phyloP scores from a whole-genome alignment of 2,329 filamentous ascomycete species.

The Colletotrichum kahawae region DNA sequence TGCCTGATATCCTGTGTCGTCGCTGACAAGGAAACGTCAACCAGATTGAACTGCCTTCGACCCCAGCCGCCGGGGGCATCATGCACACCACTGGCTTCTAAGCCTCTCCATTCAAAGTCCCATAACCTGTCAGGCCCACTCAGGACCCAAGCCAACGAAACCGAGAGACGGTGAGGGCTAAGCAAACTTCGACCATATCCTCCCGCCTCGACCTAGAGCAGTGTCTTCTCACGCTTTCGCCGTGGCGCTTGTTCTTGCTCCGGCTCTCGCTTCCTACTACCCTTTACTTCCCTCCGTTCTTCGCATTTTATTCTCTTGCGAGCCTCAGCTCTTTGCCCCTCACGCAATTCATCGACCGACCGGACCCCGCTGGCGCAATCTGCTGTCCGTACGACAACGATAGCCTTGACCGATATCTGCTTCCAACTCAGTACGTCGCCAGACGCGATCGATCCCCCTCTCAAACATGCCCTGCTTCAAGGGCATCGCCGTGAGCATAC shows the following conservation, averaged over 20 bases:
- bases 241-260: background rate
- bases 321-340: background rate
- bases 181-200: background rate
- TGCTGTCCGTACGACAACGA: background rate
- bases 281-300: background rate
- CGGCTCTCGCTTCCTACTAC: background rate
- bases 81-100: constrained; percentile 10
- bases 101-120: constrained; percentile 5
- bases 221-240: background rate
- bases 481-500: constrained; percentile 97
- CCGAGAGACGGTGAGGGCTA: background rate
- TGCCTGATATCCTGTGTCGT: background rate
- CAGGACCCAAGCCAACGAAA: background rate
- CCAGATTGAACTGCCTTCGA: background rate
- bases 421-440: background rate
- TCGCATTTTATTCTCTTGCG: background rate
- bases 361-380: background rate
- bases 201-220: background rate
- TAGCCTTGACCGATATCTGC: background rate
- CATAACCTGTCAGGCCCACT: background rate
- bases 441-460: background rate
- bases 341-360: background rate
- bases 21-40: background rate
- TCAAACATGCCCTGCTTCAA: constrained; percentile 91
- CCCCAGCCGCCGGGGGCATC: background rate